phyloP scores from a whole-genome alignment of 2,329 filamentous ascomycete genomes.

The Fusarium torreyae region DNA sequence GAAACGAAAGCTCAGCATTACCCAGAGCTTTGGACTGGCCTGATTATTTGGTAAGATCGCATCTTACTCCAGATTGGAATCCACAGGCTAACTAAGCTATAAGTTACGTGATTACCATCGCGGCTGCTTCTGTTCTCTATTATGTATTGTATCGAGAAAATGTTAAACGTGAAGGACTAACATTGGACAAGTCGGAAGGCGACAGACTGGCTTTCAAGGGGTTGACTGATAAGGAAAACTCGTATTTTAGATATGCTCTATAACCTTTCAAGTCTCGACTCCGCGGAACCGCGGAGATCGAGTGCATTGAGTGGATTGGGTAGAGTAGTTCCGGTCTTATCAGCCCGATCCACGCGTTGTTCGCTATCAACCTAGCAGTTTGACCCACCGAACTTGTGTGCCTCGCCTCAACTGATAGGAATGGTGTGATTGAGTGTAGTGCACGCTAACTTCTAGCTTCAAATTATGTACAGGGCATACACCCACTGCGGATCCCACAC shows the following conservation, averaged over 20 bases:
- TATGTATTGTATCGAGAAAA: conserved; percentile 73
- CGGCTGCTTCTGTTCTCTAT: conserved; percentile 69
- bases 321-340: too few species aligned
- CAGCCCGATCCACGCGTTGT: too few species aligned
- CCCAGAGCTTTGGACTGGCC: conserved; percentile 77
- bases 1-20: conserved; percentile 76
- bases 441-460: too few species aligned
- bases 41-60: conserved; percentile 69
- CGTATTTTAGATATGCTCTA: conserved; percentile 72
- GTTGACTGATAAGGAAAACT: conserved; percentile 77
- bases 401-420: too few species aligned
- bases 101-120: conserved; percentile 78
- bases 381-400: too few species aligned
- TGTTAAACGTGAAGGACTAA: conserved; percentile 61
- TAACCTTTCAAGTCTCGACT: conserved; percentile 13
- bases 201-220: conserved; percentile 77
- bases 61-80: too few species aligned
- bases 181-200: conserved; percentile 69
- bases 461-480: too few species aligned
- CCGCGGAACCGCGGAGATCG: too few species aligned
- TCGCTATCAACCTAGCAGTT: too few species aligned
- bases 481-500: too few species aligned
- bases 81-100: conserved; percentile 4
- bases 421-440: too few species aligned
- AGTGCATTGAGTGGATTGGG: too few species aligned